Evolutionary conservation across 1,284 basidiomycete genomes (phyloP).

Genomic region (Schizophyllum amplum): DNA sequence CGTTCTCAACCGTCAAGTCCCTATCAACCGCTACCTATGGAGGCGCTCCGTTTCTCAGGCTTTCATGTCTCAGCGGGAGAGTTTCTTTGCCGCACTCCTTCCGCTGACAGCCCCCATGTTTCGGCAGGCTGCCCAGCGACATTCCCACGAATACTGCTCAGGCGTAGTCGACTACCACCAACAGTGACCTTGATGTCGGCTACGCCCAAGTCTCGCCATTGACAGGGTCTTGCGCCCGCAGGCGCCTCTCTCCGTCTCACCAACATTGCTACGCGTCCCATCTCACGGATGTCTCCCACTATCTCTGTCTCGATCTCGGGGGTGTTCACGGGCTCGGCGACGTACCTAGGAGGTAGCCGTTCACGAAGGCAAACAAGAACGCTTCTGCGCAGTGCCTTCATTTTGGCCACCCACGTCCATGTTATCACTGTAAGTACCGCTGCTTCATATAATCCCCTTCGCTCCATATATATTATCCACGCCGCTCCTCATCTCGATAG

Average conservation of each 20-base stretch:
- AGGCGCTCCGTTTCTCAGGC: background rate
- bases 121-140: background rate
- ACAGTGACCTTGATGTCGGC: background rate
- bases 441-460: no score
- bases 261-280: background rate
- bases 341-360: no score
- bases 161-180: background rate
- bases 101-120: background rate
- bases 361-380: no score
- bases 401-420: no score
- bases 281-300: no score
- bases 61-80: background rate
- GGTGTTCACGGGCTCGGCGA: no score
- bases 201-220: background rate
- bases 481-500: no score
- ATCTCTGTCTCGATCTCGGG: no score
- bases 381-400: no score
- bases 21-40: background rate
- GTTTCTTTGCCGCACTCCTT: background rate
- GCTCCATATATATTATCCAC: no score
- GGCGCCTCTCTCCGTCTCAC: background rate
- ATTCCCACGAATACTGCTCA: background rate
- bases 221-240: background rate
- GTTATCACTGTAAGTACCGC: no score
- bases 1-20: background rate